Conservation (phyloP, 768 basidiomycete genomes). For the Rhodosporidiobolus sp. region DNA sequence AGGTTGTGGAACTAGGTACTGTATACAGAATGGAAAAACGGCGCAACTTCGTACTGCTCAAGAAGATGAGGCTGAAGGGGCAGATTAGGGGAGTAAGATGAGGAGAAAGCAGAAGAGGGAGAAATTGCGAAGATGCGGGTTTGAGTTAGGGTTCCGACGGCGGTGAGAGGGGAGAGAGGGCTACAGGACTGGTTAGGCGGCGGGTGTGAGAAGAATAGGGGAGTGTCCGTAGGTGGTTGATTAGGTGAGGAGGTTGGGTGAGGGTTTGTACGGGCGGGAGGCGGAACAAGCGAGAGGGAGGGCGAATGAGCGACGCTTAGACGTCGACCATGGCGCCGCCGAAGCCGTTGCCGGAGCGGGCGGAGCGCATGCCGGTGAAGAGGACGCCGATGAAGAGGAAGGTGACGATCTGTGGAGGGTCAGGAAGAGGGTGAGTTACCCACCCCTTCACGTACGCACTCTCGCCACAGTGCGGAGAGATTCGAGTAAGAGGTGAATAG, state of each 20-base stretch:
- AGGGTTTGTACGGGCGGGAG: too few relatives aligned
- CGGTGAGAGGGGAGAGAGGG: neutral
- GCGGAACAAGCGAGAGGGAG: neutral
- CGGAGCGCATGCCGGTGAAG: slow-evolving; percentile 17
- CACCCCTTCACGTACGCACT: too few relatives aligned
- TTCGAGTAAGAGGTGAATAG: neutral
- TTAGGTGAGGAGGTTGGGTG: neutral
- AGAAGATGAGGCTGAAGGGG: too few relatives aligned
- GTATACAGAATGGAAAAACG: neutral
- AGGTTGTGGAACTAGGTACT: neutral
- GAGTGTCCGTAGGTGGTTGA: too few relatives aligned
- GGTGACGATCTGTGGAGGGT: slow-evolving; percentile 19
- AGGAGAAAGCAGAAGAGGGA: too few relatives aligned
- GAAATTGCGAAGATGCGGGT: neutral
- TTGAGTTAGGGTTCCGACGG: neutral
- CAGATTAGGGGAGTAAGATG: too few relatives aligned
- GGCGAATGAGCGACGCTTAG: neutral
- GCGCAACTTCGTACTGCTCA: too few relatives aligned
- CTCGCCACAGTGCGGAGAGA: too few relatives aligned
- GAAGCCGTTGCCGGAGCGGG: slow-evolving; percentile 38
- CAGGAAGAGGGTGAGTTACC: neutral
- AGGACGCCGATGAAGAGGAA: slow-evolving; percentile 22
- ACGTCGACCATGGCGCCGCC: slow-evolving; percentile 29
- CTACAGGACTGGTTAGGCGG: too few relatives aligned
- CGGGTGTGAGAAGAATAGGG: too few relatives aligned